Evolutionary conservation across 2,329 filamentous ascomycete species (phyloP).

Genomic region (Monascus ruber): DNA sequence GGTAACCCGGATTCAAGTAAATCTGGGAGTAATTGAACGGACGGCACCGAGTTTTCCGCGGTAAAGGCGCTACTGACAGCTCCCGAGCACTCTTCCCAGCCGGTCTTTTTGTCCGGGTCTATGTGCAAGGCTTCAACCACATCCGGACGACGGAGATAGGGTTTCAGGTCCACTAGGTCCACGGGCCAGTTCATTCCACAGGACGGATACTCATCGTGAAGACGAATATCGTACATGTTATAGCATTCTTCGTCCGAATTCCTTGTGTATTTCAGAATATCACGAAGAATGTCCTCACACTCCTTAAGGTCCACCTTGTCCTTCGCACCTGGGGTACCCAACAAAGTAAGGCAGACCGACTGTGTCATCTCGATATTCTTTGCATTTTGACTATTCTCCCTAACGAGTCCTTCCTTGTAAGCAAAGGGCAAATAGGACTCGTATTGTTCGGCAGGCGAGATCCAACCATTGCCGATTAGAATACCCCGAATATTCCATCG

Average conservation of each 20-base stretch:
- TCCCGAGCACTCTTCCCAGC: conserved; percentile 85
- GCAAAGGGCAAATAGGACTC: conserved; percentile 72
- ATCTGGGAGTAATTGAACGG: conserved; percentile 63
- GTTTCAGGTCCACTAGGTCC: conserved; percentile 64
- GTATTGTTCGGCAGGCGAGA: conserved; percentile 83
- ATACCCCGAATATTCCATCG: conserved; percentile 74
- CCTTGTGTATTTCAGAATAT: conserved; percentile 57
- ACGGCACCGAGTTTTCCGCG: conserved; percentile 58
- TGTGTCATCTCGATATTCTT: conserved; percentile 58
- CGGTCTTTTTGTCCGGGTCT: conserved; percentile 66
- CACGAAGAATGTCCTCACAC: conserved; percentile 68
- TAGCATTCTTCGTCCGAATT: conserved; percentile 51
- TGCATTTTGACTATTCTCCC: conserved; percentile 53
- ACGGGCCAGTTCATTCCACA: conserved; percentile 99
- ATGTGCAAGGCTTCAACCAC: conserved; percentile 74
- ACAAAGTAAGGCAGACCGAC: conserved; percentile 51
- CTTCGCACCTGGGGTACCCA: conserved; percentile 48
- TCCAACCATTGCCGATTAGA: conserved; percentile 96
- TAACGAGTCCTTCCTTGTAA: conserved; percentile 62
- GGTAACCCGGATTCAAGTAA: conserved; percentile 62
- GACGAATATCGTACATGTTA: conserved; percentile 96
- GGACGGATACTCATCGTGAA: conserved; percentile 65
- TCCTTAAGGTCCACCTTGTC: conserved; percentile 54
- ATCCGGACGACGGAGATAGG: conserved; percentile 73
- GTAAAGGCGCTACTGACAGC: conserved; percentile 63